Evolutionary conservation across 495 filamentous ascomycete species (phyloP), one percentile per base, ranked within the genome.

Genomic region (Wilcoxina mikolae): DNA sequence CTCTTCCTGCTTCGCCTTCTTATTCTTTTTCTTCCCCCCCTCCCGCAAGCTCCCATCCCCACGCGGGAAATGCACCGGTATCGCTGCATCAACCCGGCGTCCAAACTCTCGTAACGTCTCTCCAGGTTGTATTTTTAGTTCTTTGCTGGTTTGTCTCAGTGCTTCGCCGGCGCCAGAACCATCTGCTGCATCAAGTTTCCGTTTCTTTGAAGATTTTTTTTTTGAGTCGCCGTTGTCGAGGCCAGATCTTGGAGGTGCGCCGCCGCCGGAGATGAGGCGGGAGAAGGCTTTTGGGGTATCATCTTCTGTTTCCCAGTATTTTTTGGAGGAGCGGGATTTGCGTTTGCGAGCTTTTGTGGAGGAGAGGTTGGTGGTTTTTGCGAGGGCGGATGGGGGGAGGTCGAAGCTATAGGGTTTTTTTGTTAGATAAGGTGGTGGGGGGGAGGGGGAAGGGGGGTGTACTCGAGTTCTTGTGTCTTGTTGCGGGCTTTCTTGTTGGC

Each of bases 221-320:
- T 70, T 31, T 57, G 61, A 22, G 64, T 60, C 24, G 33, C 80
- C 82, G 41, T 87, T 75, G 61, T 94, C 87, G 3, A 89, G 73
- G 20, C 80, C 83, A 0, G 75, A 75, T 0, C 76, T 75, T 10
- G 73, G 74, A 75, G 47, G 80, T 76, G 24, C 68, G 67, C 56
- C 78, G 70, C 24, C 68, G 67, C 56, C 78, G 70, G 64, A 76
- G 82, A 96, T 87, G 54, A 95, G 67, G 3, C 85, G 80, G 27
- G 76, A 74, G 70, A 96, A 96, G 4, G 83, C 87, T 45, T 82
- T 82, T 4, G 90, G 90, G 4, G 84, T 88, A 68, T 96, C 90
- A 65, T 93, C 80, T 35, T 75, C 70, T 18, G 66, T 61, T 41
- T 70, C 71, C 41, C 52, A 56, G 10, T 26, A 29, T 47, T 54